Evolutionary conservation across 345 rosid genomes (phyloP).

Genomic region (Psidium friedrichsthalianum): DNA sequence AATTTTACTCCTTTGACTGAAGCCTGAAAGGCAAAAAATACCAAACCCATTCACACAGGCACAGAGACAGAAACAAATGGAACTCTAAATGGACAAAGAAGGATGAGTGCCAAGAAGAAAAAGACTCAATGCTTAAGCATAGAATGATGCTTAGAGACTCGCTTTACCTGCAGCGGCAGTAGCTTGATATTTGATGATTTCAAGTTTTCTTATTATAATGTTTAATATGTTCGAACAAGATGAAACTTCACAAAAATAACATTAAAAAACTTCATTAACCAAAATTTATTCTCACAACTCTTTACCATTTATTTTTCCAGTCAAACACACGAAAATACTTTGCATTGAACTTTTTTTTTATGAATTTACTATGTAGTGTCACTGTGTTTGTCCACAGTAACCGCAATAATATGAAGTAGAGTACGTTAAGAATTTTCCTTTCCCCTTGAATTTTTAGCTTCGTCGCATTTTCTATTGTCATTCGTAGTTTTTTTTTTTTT

Average conservation of each 20-base stretch:
- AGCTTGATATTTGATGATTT: not conserved
- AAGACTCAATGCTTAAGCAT: no score
- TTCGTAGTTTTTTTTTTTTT: fast-evolving
- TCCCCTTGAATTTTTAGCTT: not conserved
- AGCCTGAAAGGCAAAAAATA: not conserved
- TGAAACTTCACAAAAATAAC: not conserved
- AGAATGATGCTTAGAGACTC: no score
- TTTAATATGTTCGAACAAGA: not conserved
- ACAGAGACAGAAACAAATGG: not conserved
- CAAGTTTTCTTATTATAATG: not conserved
- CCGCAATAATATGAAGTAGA: not conserved
- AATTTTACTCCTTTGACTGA: not conserved
- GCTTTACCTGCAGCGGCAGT: no score
- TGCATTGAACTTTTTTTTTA: not conserved
- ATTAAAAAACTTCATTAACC: not conserved
- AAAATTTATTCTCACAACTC: not conserved
- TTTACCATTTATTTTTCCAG: not conserved
- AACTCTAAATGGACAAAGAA: no score
- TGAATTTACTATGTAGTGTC: not conserved
- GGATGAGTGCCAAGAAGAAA: no score
- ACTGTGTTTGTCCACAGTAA: not conserved
- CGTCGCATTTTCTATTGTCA: not conserved
- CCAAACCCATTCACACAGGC: not conserved
- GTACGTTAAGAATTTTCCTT: not conserved
- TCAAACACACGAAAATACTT: not conserved